phyloP scores from a whole-genome alignment of 257 asterid species.

The Thymus mandschuricus region DNA sequence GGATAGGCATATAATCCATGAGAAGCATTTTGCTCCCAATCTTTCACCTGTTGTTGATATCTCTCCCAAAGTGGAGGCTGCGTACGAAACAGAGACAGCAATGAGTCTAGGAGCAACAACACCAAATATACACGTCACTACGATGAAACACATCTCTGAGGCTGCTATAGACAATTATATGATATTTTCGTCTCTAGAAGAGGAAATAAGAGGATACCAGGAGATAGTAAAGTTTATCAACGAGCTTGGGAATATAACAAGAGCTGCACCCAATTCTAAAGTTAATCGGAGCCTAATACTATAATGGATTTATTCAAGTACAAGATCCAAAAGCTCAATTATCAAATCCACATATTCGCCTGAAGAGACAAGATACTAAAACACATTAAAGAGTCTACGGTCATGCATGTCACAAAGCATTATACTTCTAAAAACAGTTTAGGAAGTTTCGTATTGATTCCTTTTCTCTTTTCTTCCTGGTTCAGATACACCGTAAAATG shows the following conservation, averaged over 20 bases:
- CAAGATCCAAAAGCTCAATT: slow-evolving; percentile 14
- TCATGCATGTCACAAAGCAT: slow-evolving; percentile 25
- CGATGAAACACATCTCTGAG: not conserved
- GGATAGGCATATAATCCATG: slow-evolving; percentile 50
- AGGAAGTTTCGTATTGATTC: not conserved
- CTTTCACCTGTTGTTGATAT: slow-evolving; percentile 83
- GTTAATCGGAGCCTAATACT: slow-evolving; percentile 9
- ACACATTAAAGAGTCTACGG: slow-evolving; percentile 1
- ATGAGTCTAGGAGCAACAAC: slow-evolving; percentile 9
- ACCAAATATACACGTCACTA: slow-evolving; percentile 11
- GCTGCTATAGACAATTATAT: not conserved
- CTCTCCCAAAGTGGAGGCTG: slow-evolving; percentile 98
- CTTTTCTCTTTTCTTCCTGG: slow-evolving; percentile 17
- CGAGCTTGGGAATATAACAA: slow-evolving; percentile 13
- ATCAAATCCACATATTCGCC: slow-evolving; percentile 2
- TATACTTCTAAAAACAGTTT: not conserved
- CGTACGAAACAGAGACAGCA: slow-evolving; percentile 27
- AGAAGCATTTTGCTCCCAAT: slow-evolving; percentile 75
- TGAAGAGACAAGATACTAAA: slow-evolving; percentile 12
- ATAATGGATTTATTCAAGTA: slow-evolving; percentile 18
- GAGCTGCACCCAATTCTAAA: slow-evolving; percentile 19
- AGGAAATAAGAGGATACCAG: not conserved
- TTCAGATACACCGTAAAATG: slow-evolving; percentile 16
- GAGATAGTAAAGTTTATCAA: not conserved
- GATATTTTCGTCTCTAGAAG: slow-evolving; percentile 4